Conservation (phyloP, 192 early-diverging fungal genomes). For the Gryganskiella cystojenkinii region DNA sequence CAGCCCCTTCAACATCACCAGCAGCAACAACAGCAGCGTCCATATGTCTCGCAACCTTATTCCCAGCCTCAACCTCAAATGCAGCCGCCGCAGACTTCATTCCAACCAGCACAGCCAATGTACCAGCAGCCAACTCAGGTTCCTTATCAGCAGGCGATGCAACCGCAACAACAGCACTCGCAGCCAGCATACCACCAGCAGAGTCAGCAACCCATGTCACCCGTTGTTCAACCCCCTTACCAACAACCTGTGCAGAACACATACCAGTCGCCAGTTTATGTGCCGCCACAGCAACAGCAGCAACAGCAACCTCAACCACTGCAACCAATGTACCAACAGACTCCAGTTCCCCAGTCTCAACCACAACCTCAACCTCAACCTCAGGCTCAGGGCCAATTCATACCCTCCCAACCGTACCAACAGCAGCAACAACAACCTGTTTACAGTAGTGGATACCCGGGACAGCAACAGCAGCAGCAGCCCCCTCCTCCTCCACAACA, state of each 20-base stretch:
- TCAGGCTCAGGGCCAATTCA: conserved; percentile 7
- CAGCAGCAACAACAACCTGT: conserved; percentile 34
- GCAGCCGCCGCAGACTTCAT: conserved; percentile 13
- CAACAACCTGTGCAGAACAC: conserved; percentile 15
- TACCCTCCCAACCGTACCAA: conserved; percentile 21
- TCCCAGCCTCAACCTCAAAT: conserved; percentile 34
- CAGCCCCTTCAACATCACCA: conserved; percentile 15
- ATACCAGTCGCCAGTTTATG: conserved; percentile 17
- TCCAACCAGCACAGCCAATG: neutral
- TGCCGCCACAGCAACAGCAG: conserved; percentile 25
- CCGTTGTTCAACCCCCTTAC: conserved; percentile 14
- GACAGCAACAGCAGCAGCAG: conserved; percentile 8
- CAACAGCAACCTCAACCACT: conserved; percentile 30
- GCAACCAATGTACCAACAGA: conserved; percentile 11
- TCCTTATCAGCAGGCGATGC: conserved; percentile 16
- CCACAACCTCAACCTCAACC: conserved; percentile 10
- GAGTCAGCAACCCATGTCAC: neutral
- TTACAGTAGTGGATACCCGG: conserved; percentile 8
- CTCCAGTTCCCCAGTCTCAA: conserved; percentile 20
- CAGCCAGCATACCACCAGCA: conserved; percentile 1
- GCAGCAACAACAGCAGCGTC: conserved; percentile 28
- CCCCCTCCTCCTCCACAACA: neutral
- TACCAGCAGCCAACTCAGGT: conserved; percentile 13
- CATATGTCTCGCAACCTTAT: conserved; percentile 21
- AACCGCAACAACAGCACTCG: conserved; percentile 17